Percentiles rank a stretch among this genome's conserved stretches.
phyloP scores from a whole-genome alignment of 2,329 filamentous ascomycete genomes.

The Sphaerostilbella broomeana region DNA sequence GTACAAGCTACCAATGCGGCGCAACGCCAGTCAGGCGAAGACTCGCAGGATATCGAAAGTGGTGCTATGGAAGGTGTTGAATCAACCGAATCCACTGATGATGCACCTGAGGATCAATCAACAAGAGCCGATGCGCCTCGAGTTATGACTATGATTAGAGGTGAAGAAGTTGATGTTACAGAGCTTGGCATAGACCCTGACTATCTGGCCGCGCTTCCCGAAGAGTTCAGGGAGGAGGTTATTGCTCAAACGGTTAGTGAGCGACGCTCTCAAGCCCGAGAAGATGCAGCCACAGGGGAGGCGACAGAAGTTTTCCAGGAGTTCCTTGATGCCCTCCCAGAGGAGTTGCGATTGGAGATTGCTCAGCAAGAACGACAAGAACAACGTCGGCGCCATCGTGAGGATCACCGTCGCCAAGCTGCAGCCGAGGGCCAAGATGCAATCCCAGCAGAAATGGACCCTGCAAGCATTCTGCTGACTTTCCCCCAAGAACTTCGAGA shows the following conservation, averaged over 20 bases:
- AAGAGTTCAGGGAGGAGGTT: conserved; percentile 93
- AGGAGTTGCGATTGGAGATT: conserved; percentile 84
- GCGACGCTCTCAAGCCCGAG: conserved; percentile 68
- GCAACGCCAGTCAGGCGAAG: conserved; percentile 16
- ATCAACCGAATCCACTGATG: conserved; percentile 33
- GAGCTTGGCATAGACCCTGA: conserved; percentile 89
- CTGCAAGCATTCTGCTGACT: conserved; percentile 85
- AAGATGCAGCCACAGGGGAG: conserved; percentile 63
- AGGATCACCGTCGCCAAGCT: conserved; percentile 66
- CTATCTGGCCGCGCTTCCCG: conserved; percentile 93
- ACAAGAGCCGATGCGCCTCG: conserved; percentile 37
- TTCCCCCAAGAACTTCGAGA: conserved; percentile 79
- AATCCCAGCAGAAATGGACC: conserved; percentile 70
- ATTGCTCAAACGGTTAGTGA: conserved; percentile 84
- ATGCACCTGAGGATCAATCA: conserved; percentile 25
- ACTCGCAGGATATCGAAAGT: conserved; percentile 9
- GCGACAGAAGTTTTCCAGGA: conserved; percentile 83
- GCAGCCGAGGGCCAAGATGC: conserved; percentile 48
- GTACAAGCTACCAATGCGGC: conserved; percentile 28
- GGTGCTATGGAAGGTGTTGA: conserved; percentile 70
- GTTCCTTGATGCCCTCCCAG: conserved; percentile 86
- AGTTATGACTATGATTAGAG: conserved; percentile 76
- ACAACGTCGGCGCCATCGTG: conserved; percentile 78
- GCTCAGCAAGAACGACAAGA: conserved; percentile 86
- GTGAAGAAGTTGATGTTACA: conserved; percentile 86